Evolutionary conservation across 73 alveolate species (phyloP).

Genomic region (Paramecium bursaria): DNA sequence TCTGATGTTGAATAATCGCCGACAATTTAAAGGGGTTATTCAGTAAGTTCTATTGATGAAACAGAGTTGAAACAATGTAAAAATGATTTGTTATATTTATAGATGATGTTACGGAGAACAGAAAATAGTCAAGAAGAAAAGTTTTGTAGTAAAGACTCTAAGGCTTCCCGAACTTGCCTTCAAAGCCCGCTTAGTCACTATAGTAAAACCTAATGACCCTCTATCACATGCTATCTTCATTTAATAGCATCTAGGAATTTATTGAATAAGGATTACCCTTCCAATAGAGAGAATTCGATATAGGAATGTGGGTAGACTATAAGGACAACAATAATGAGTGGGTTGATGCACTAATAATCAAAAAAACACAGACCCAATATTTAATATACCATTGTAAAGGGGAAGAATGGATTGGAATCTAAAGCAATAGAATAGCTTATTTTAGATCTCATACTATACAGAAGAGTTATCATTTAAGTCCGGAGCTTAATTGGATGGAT

Average conservation of each 20-base stretch:
- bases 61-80: neutral
- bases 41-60: conserved; percentile 49
- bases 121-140: conserved; percentile 40
- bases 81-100: neutral
- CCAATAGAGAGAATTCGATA: conserved; percentile 14
- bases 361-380: neutral
- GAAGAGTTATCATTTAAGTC: conserved; percentile 22
- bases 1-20: conserved; percentile 43
- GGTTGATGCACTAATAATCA: conserved; percentile 18
- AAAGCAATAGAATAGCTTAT: conserved; percentile 5
- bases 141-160: conserved; percentile 25
- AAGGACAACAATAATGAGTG: conserved; percentile 9
- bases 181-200: neutral
- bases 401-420: conserved; percentile 40
- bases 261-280: conserved; percentile 31
- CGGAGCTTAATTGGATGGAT: neutral
- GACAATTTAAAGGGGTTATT: conserved; percentile 7
- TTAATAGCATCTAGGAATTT: conserved; percentile 11
- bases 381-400: conserved; percentile 13
- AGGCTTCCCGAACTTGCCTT: conserved; percentile 27
- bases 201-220: conserved; percentile 31
- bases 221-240: conserved; percentile 4
- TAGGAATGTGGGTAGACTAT: conserved; percentile 40
- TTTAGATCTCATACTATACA: conserved; percentile 51
- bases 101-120: conserved; percentile 43